Conservation (phyloP, 352 stramenopile genomes). For the Aphanomyces cochlioides region DNA sequence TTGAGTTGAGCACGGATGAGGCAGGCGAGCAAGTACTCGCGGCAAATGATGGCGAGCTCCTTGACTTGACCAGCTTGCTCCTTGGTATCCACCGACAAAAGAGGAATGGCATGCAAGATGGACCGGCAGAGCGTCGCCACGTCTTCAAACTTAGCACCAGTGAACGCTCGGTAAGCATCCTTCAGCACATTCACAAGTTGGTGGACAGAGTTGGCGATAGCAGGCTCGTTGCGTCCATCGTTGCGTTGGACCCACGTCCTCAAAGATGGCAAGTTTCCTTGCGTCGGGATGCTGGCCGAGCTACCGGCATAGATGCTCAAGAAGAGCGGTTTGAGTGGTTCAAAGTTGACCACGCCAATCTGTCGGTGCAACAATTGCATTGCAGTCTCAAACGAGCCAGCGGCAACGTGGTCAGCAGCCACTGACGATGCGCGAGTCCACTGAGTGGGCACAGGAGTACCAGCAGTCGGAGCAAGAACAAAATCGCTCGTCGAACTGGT, state of each 20-base stretch:
- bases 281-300: slow-evolving; percentile 73
- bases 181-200: slow-evolving; percentile 92
- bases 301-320: slow-evolving; percentile 79
- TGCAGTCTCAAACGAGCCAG: slow-evolving; percentile 93
- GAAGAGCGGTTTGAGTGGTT: slow-evolving; percentile 90
- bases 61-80: slow-evolving; percentile 92
- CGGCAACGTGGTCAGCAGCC: slow-evolving; percentile 96
- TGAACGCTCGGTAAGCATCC: slow-evolving; percentile 95
- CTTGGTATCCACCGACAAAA: slow-evolving; percentile 91
- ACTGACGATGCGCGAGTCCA: slow-evolving; percentile 97
- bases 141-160: slow-evolving; percentile 97
- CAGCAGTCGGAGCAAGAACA: slow-evolving; percentile 86
- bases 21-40: slow-evolving; percentile 98
- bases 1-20: slow-evolving; percentile 90
- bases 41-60: slow-evolving; percentile 93
- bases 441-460: slow-evolving; percentile 80
- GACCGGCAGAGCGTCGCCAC: slow-evolving; percentile 89
- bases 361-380: slow-evolving; percentile 98
- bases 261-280: slow-evolving; percentile 74
- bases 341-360: slow-evolving; percentile 98
- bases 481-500: slow-evolving; percentile 57
- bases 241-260: slow-evolving; percentile 75
- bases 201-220: slow-evolving; percentile 85
- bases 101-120: slow-evolving; percentile 94
- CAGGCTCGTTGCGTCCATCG: slow-evolving; percentile 75